Evolutionary conservation across 2,329 filamentous ascomycete species (phyloP).

Genomic region (Penicillium sp.): DNA sequence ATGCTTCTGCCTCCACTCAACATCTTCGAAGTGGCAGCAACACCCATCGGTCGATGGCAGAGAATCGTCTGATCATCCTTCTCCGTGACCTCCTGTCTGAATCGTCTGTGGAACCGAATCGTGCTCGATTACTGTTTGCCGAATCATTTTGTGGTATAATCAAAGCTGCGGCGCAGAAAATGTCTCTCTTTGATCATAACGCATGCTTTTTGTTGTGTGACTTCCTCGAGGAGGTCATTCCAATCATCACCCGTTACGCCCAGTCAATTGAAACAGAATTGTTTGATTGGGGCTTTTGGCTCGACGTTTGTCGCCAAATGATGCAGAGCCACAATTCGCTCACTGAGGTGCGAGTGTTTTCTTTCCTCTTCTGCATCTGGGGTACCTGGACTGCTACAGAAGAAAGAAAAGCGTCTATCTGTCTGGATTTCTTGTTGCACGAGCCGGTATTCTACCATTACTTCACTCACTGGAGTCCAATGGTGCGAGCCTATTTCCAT

Average conservation of each 20-base stretch:
- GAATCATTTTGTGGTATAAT: conserved; percentile 71
- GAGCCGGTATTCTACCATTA: conserved; percentile 74
- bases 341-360: conserved; percentile 81
- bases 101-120: conserved; percentile 52
- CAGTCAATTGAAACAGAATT: conserved; percentile 47
- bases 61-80: conserved; percentile 80
- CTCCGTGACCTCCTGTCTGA: conserved; percentile 76
- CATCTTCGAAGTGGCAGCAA: conserved; percentile 64
- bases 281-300: conserved; percentile 74
- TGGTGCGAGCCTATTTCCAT: conserved; percentile 93
- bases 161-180: conserved; percentile 71
- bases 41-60: conserved; percentile 76
- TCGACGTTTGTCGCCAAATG: conserved; percentile 75
- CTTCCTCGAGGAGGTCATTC: conserved; percentile 78
- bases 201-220: conserved; percentile 90
- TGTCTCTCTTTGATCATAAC: conserved; percentile 76
- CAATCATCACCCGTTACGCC: conserved; percentile 63
- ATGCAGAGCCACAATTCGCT: conserved; percentile 82
- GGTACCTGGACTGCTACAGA: conserved; percentile 66
- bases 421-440: conserved; percentile 71
- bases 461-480: conserved; percentile 93
- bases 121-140: conserved; percentile 69
- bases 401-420: conserved; percentile 67
- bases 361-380: conserved; percentile 81
- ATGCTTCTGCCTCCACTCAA: conserved; percentile 65